Evolutionary conservation across 345 rosid species (phyloP).

Genomic region (Gynandropsis gynandra): DNA sequence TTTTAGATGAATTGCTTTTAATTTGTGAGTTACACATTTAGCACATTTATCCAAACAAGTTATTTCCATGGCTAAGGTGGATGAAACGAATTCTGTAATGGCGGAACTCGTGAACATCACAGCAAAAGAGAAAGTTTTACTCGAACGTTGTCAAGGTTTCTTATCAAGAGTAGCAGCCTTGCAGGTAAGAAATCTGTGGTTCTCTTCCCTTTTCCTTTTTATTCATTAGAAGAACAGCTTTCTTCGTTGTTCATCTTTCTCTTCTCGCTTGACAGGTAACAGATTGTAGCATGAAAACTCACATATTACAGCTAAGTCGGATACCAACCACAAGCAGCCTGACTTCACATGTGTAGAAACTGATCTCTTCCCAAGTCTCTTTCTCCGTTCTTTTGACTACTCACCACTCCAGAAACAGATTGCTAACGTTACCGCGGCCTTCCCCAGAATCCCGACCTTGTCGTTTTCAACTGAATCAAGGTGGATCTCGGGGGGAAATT

Average conservation of each 20-base stretch:
- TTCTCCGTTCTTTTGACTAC: slow-evolving; percentile 40
- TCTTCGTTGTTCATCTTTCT: slow-evolving; percentile 7
- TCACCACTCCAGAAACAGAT: slow-evolving; percentile 44
- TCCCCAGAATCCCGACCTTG: slow-evolving; percentile 29
- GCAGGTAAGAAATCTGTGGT: slow-evolving; percentile 48
- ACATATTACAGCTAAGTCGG: slow-evolving; percentile 63
- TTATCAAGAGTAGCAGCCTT: slow-evolving; percentile 57
- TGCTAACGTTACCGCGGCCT: slow-evolving; percentile 17
- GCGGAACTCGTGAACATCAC: slow-evolving; percentile 58
- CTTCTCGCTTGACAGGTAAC: slow-evolving; percentile 47
- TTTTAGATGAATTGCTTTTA: not conserved
- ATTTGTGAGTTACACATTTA: slow-evolving; percentile 1
- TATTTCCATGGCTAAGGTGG: slow-evolving; percentile 47
- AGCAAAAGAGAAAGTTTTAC: slow-evolving; percentile 58
- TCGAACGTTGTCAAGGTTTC: slow-evolving; percentile 59
- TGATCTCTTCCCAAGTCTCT: slow-evolving; percentile 36
- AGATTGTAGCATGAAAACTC: slow-evolving; percentile 92
- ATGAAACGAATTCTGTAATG: slow-evolving; percentile 53
- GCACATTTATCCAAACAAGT: not conserved
- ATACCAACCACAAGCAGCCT: slow-evolving; percentile 51
- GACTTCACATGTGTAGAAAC: slow-evolving; percentile 70
- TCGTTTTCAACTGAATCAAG: slow-evolving; percentile 32
- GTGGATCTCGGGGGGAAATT: not conserved
- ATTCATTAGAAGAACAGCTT: slow-evolving; percentile 1
- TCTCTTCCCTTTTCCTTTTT: slow-evolving; percentile 8